phyloP scores from a whole-genome alignment of 2,329 filamentous ascomycete genomes.

The Rachicladosporium sp. region DNA sequence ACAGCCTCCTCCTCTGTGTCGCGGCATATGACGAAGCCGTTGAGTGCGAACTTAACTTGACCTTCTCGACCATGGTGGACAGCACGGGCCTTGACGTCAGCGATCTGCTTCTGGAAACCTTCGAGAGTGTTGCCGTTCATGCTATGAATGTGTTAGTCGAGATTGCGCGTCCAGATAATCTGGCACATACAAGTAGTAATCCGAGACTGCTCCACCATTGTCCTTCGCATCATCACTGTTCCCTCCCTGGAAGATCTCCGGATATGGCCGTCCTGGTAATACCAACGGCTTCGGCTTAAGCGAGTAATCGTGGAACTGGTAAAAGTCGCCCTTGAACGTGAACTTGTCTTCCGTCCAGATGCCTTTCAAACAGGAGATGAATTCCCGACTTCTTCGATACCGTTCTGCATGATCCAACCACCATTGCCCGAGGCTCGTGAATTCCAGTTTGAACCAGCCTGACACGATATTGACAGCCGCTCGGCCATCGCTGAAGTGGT shows the following conservation, averaged over 20 bases:
- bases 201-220: constrained; percentile 36
- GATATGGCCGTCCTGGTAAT: constrained; percentile 33
- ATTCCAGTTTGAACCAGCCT: constrained; percentile 44
- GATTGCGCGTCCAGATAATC: not conserved
- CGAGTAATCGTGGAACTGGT: constrained; percentile 40
- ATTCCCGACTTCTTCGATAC: constrained; percentile 39
- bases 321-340: constrained; percentile 40
- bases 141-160: constrained; percentile 3
- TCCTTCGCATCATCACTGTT: constrained; percentile 40
- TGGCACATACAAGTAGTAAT: constrained; percentile 35
- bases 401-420: constrained; percentile 43
- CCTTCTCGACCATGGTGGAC: constrained; percentile 32
- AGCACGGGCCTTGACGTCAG: constrained; percentile 36
- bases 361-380: constrained; percentile 39
- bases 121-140: constrained; percentile 46
- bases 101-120: constrained; percentile 39
- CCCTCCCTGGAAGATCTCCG: constrained; percentile 43
- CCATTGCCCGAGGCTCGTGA: constrained; percentile 41
- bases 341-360: constrained; percentile 42
- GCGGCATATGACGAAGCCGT: constrained; percentile 38
- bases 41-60: constrained; percentile 38
- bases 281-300: constrained; percentile 39
- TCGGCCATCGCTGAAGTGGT: constrained; percentile 40
- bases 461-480: constrained; percentile 42
- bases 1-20: constrained; percentile 40